Evolutionary conservation across 2,329 filamentous ascomycete species (phyloP).

Genomic region (Pestalotiopsis sp.): DNA sequence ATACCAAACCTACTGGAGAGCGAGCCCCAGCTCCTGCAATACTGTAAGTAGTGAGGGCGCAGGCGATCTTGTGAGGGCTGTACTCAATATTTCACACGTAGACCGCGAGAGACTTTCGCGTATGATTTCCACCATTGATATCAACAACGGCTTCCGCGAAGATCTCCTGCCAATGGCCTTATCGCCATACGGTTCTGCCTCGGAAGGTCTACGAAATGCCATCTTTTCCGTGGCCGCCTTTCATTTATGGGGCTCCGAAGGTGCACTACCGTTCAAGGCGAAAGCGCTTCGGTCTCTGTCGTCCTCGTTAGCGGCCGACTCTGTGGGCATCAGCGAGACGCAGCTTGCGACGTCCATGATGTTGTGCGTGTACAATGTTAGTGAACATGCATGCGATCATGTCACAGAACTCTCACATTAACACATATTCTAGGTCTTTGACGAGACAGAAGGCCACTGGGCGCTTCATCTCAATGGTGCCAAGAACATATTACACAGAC

Average conservation of each 20-base stretch:
- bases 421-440: slow-evolving; percentile 41
- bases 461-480: slow-evolving; percentile 44
- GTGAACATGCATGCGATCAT: slow-evolving; percentile 12
- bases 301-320: slow-evolving; percentile 34
- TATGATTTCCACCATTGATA: slow-evolving; percentile 48
- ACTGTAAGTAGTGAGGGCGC: slow-evolving; percentile 23
- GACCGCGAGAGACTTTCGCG: slow-evolving; percentile 39
- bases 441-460: slow-evolving; percentile 47
- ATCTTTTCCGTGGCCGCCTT: slow-evolving; percentile 45
- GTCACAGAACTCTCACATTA: background rate
- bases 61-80: background rate
- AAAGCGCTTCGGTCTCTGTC: slow-evolving; percentile 40
- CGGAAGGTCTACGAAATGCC: slow-evolving; percentile 40
- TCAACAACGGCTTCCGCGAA: slow-evolving; percentile 46
- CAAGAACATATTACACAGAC: slow-evolving; percentile 34
- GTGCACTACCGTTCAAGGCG: slow-evolving; percentile 42
- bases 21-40: slow-evolving; percentile 30
- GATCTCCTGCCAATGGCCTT: slow-evolving; percentile 47
- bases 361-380: slow-evolving; percentile 49
- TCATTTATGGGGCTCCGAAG: slow-evolving; percentile 37
- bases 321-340: slow-evolving; percentile 31
- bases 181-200: slow-evolving; percentile 30
- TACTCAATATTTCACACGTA: slow-evolving; percentile 22
- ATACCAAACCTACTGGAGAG: slow-evolving; percentile 28
- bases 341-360: slow-evolving; percentile 50